phyloP scores from a whole-genome alignment of 441 rosid species.

The Monsonia emarginata region DNA sequence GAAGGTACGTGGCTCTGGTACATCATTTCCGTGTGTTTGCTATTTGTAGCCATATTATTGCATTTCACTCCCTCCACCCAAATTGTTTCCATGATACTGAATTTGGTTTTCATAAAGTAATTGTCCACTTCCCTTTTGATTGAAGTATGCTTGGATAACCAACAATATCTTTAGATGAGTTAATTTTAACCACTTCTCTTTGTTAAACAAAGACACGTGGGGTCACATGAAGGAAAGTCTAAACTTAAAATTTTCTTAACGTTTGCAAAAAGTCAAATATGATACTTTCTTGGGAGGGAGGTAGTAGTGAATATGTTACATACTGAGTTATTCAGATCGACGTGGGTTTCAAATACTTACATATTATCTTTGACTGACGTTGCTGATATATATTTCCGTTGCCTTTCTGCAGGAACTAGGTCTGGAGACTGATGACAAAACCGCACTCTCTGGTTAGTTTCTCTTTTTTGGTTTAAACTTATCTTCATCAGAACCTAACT shows the following conservation, averaged over 20 bases:
- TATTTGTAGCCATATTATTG: background rate
- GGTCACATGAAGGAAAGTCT: background rate
- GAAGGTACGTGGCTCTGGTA: conserved; percentile 45
- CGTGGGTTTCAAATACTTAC: background rate
- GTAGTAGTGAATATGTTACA: background rate
- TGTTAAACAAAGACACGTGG: background rate
- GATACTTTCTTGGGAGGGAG: background rate
- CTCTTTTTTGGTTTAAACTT: conserved; percentile 7
- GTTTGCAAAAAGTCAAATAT: background rate
- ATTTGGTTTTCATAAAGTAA: background rate
- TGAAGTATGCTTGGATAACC: background rate
- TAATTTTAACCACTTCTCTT: background rate
- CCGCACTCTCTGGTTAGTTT: conserved; percentile 64
- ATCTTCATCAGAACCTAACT: background rate
- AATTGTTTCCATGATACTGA: background rate
- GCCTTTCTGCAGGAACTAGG: conserved; percentile 61
- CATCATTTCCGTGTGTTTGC: background rate
- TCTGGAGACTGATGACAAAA: conserved; percentile 74
- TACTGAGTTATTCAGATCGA: background rate
- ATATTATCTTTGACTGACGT: background rate
- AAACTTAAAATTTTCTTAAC: background rate
- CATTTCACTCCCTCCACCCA: background rate
- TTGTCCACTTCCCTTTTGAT: background rate
- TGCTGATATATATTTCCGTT: conserved; percentile 21
- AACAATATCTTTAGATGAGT: background rate